These are phyloP conservation scores for Lachnellula willkommii DNA, from an alignment of 2,329 filamentous ascomycete species.

Conservation along the genomic window DNA sequence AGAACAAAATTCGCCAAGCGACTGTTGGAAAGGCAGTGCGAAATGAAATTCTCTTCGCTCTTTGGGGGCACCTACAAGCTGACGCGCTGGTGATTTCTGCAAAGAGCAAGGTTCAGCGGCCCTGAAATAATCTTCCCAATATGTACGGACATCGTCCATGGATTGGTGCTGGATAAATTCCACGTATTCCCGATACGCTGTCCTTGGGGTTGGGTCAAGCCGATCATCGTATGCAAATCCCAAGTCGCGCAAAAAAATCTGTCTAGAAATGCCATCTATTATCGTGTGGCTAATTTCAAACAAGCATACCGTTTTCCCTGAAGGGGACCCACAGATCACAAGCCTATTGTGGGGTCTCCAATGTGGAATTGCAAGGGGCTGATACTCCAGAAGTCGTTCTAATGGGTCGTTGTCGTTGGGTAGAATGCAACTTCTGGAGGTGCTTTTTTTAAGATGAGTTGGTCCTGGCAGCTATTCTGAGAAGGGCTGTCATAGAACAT, in stretches of 20 bases:
- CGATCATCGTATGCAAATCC: background rate
- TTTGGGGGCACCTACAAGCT: background rate
- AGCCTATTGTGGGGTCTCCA: background rate
- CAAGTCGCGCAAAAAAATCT: background rate
- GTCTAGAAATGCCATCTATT: background rate
- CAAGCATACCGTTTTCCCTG: background rate
- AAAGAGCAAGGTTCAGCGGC: background rate
- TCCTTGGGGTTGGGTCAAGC: background rate
- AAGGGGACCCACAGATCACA: background rate
- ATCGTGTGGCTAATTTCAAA: background rate
- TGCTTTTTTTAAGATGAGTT: constrained; percentile 21
- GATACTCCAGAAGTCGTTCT: background rate
- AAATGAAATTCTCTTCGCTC: background rate
- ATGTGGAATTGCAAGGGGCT: background rate
- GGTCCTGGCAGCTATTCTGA: constrained; percentile 15
- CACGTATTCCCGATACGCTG: background rate
- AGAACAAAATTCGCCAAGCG: background rate
- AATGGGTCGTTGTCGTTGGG: background rate
- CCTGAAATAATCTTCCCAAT: background rate
- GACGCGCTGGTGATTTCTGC: background rate
- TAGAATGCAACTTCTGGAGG: background rate
- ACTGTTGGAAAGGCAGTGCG: constrained; percentile 3
- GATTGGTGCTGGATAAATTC: background rate
- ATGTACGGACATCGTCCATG: background rate
- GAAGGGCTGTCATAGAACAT: constrained; percentile 13